Percentiles rank a stretch among this genome's conserved stretches.
These are phyloP conservation scores for Veloboletus limbatus DNA, from an alignment of 1,284 basidiomycete species.

Conservation along the genomic window DNA sequence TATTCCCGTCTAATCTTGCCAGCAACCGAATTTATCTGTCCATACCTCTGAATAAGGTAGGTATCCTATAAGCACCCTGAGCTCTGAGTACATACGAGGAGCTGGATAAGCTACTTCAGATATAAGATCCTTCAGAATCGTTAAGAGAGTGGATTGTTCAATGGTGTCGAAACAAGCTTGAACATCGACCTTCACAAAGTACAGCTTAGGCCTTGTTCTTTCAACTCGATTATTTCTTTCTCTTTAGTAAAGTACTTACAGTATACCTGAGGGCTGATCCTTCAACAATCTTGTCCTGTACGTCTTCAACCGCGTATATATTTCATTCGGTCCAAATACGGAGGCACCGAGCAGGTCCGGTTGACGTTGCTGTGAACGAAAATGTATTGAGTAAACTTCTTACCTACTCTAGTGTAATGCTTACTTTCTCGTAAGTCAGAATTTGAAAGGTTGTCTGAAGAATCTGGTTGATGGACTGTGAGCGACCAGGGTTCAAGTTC, in stretches of 20 bases:
- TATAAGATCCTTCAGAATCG: conserved; percentile 72
- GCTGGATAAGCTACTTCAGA: conserved; percentile 54
- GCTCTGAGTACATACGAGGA: not conserved
- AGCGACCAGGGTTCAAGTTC: conserved; percentile 26
- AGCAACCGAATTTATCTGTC: conserved; percentile 50
- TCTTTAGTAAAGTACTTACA: conserved; percentile 44
- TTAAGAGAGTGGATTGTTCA: conserved; percentile 81
- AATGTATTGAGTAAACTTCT: not conserved
- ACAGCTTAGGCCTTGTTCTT: conserved; percentile 69
- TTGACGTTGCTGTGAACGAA: conserved; percentile 53
- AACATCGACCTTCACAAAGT: conserved; percentile 96
- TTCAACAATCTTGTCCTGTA: conserved; percentile 60
- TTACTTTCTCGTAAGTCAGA: conserved; percentile 81
- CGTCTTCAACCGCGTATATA: conserved; percentile 69
- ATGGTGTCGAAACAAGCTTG: conserved; percentile 97
- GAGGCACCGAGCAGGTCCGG: conserved; percentile 71
- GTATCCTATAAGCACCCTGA: conserved; percentile 43
- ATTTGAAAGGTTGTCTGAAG: conserved; percentile 83
- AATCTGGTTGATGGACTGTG: conserved; percentile 81
- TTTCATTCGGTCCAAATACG: conserved; percentile 80
- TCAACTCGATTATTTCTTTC: conserved; percentile 6
- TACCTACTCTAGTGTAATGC: not conserved
- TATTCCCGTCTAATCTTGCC: conserved; percentile 57
- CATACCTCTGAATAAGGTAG: conserved; percentile 66
- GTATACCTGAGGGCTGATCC: conserved; percentile 38